Evolutionary conservation across 192 early-diverging fungal species (phyloP).

Genomic region (Entomortierella parvispora): DNA sequence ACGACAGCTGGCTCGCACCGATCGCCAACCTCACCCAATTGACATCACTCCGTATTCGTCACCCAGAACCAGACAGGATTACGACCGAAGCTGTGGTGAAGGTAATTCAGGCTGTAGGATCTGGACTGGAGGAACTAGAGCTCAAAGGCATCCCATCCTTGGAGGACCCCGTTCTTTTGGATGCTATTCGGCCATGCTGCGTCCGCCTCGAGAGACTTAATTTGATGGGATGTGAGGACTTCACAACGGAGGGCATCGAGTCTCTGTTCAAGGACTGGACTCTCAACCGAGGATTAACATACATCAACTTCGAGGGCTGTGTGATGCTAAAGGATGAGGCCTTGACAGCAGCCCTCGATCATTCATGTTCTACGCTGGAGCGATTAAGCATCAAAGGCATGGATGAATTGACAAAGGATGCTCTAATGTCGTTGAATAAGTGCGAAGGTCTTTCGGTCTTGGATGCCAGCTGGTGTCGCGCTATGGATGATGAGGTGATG

Average conservation of each 20-base stretch:
- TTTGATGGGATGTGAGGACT: slow-evolving; percentile 66
- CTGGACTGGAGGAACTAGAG: slow-evolving; percentile 54
- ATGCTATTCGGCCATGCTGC: slow-evolving; percentile 69
- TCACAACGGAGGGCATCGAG: slow-evolving; percentile 68
- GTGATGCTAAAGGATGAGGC: slow-evolving; percentile 70
- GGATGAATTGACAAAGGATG: slow-evolving; percentile 68
- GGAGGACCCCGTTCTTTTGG: slow-evolving; percentile 62
- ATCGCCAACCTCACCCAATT: slow-evolving; percentile 55
- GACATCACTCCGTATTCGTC: slow-evolving; percentile 48
- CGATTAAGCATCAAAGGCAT: slow-evolving; percentile 75
- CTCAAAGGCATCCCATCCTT: slow-evolving; percentile 62
- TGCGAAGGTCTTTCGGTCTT: slow-evolving; percentile 65
- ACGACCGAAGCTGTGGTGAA: slow-evolving; percentile 56
- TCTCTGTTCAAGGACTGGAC: slow-evolving; percentile 57
- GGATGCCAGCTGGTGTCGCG: slow-evolving; percentile 82
- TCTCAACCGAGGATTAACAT: slow-evolving; percentile 52
- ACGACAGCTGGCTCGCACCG: slow-evolving; percentile 57
- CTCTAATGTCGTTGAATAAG: slow-evolving; percentile 42
- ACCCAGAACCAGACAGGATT: slow-evolving; percentile 53
- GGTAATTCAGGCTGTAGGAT: slow-evolving; percentile 59
- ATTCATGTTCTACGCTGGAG: slow-evolving; percentile 66
- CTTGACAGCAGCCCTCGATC: slow-evolving; percentile 64
- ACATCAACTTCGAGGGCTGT: slow-evolving; percentile 72
- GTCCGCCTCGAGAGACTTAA: slow-evolving; percentile 67
- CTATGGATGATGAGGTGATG: slow-evolving; percentile 77